Evolutionary conservation across 2,329 filamentous ascomycete species (phyloP).

Genomic region (Pseudovirgaria hyperparasitica): DNA sequence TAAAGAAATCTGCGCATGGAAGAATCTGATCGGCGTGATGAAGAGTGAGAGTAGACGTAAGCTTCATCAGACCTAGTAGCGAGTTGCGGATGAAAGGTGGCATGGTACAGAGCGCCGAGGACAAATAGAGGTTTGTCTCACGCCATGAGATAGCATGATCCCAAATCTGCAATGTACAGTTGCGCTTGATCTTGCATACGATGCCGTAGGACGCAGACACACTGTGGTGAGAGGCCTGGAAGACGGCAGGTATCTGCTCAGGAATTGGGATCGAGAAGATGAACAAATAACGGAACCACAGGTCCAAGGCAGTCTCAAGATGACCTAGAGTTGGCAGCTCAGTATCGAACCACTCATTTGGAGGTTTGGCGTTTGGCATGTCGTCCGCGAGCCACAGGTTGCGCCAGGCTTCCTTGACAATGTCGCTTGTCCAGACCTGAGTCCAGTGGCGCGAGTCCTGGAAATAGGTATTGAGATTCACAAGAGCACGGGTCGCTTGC

Average conservation of each 20-base stretch:
- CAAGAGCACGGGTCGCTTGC: conserved; percentile 26
- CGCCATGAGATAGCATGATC: conserved; percentile 51
- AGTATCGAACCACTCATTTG: conserved; percentile 32
- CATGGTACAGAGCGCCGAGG: conserved; percentile 27
- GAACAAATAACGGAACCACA: conserved; percentile 37
- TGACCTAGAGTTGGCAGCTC: conserved; percentile 34
- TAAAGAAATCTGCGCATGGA: conserved; percentile 43
- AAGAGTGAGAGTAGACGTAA: conserved; percentile 27
- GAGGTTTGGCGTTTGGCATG: conserved; percentile 27
- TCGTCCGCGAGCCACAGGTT: conserved; percentile 33
- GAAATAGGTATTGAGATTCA: conserved; percentile 33
- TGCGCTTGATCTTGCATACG: conserved; percentile 47
- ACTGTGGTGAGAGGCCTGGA: conserved; percentile 51
- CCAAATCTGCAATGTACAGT: conserved; percentile 50
- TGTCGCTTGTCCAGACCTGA: conserved; percentile 33
- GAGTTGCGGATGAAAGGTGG: conserved; percentile 28
- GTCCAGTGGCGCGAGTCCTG: conserved; percentile 32
- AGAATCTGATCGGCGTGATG: conserved; percentile 44
- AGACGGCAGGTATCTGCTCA: conserved; percentile 44
- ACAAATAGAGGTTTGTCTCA: conserved; percentile 33
- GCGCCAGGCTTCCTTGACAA: conserved; percentile 34
- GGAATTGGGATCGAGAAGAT: conserved; percentile 46
- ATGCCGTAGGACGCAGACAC: conserved; percentile 49
- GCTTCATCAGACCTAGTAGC: conserved; percentile 26
- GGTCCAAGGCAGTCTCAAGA: conserved; percentile 32